Base-by-base conservation (phyloP, 1,284 basidiomycete species). In the Mycosarcoma maydis region DNA sequence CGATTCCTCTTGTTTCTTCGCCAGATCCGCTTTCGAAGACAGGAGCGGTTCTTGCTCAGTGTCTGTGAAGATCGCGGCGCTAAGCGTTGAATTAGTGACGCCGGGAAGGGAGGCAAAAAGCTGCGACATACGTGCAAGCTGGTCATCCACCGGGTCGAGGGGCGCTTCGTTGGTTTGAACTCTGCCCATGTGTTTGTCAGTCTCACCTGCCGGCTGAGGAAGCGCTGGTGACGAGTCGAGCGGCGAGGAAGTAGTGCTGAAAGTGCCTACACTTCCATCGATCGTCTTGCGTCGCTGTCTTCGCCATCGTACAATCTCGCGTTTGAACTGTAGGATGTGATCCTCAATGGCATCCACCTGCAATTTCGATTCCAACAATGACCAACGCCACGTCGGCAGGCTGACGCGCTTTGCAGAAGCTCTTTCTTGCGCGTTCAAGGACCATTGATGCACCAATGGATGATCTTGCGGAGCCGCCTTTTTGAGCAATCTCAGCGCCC, bases 381-480 rank as follows among this genome's bases (percentile, higher is more conserved):
- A 38, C 69, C 65, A 72, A 1, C n/a, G 33, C 72, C 72, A 74
- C 4, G 62, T 61, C 14, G 72, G 72, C 50, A 74, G 27, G 11
- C 44, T 36, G 9, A 70, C 23, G 4, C 20, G 19, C 24, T 16
- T 27, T 1, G 17, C 34, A 9, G 33, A n/a, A 4, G 27, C 27
- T 13, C 6, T 38, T 1, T 38, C 34, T 3, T 51, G 30, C 8
- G 44, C 55, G 0, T 49, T 22, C 22, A 71, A 26, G 6, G 53
- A 46, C 65, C 55, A 67, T 22, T 55, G 53, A 17, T 34, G 46
- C 14, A 75, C 67, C 22, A 76, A 58, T 6, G 72, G 74, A 55
- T 76, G 74, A 26, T 54, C 72, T 1, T 39, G n/a, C 7, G 71
- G 71, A 3, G 72, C 73, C 1, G 72, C 73, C 23, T 67, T 70